Evolutionary conservation across 1,284 basidiomycete genomes (phyloP).

Genomic region (Apiotrichum domesticum): DNA sequence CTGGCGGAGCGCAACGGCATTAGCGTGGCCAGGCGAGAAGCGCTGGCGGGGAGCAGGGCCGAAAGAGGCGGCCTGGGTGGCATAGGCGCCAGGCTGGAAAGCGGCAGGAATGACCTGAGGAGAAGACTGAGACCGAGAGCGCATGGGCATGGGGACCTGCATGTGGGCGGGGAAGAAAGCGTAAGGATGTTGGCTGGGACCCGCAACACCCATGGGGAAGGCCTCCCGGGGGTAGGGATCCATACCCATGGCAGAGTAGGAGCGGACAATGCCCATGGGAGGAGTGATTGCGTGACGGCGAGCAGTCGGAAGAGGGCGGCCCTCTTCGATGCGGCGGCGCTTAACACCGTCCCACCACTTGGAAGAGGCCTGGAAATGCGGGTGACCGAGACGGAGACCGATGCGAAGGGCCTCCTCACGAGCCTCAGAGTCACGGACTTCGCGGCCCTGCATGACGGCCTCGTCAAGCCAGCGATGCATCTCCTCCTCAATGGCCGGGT

Average conservation of each 20-base stretch:
- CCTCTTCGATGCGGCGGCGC: slow-evolving; percentile 19
- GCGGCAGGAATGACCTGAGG: slow-evolving; percentile 10
- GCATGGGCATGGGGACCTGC: slow-evolving; percentile 6
- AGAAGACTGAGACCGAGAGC: slow-evolving; percentile 19
- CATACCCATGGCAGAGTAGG: slow-evolving; percentile 17
- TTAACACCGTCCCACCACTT: slow-evolving; percentile 25
- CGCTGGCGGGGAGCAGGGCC: slow-evolving; percentile 19
- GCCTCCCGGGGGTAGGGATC: slow-evolving; percentile 11
- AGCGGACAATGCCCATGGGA: slow-evolving; percentile 11
- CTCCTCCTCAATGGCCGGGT: slow-evolving; percentile 21
- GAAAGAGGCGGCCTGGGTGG: slow-evolving; percentile 11
- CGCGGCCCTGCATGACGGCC: slow-evolving; percentile 16
- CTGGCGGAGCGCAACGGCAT: slow-evolving; percentile 11
- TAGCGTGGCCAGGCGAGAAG: slow-evolving; percentile 15
- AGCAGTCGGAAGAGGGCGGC: slow-evolving; percentile 16
- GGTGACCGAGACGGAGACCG: slow-evolving; percentile 15
- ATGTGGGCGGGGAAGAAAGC: slow-evolving; percentile 9
- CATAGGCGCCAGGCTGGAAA: not conserved
- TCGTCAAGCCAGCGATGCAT: slow-evolving; percentile 23
- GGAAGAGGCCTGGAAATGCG: slow-evolving; percentile 21
- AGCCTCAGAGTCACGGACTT: slow-evolving; percentile 19
- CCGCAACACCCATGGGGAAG: slow-evolving; percentile 11
- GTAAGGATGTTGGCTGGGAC: slow-evolving; percentile 8
- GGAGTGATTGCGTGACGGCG: slow-evolving; percentile 11
- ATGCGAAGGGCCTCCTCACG: slow-evolving; percentile 20